phyloP scores from a whole-genome alignment of 306 rosid species.

The Lagenaria siceraria region DNA sequence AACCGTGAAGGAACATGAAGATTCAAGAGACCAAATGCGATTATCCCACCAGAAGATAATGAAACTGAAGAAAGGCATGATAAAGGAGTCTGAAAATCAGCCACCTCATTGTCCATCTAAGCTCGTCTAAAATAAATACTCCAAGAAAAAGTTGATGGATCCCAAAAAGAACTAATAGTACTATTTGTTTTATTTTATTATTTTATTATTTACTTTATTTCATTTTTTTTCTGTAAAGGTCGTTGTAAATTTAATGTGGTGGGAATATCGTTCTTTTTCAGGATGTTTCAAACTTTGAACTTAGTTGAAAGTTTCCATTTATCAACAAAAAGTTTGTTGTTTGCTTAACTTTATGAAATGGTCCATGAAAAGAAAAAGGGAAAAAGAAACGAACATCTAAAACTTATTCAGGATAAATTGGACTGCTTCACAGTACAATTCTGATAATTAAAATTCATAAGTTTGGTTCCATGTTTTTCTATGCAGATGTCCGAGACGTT shows the following conservation, averaged over 20 bases:
- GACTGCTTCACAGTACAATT: neutral
- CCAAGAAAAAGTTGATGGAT: no score
- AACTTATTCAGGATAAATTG: neutral
- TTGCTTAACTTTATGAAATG: neutral
- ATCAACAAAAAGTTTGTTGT: neutral
- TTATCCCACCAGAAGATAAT: no score
- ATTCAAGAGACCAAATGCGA: no score
- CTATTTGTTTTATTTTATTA: no score
- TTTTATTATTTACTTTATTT: no score
- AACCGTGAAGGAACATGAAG: no score
- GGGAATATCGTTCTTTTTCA: neutral
- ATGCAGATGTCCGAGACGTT: slow-evolving; percentile 91
- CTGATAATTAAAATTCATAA: neutral
- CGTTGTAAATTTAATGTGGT: neutral
- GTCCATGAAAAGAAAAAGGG: neutral
- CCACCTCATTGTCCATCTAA: no score
- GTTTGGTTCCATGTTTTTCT: slow-evolving; percentile 13
- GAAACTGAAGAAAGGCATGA: no score
- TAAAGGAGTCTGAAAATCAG: no score
- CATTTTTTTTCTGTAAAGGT: no score
- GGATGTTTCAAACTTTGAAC: neutral
- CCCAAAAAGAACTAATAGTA: no score
- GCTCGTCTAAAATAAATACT: no score
- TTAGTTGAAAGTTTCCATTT: neutral
- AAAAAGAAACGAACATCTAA: neutral